phyloP scores from a whole-genome alignment of 208 protist genomes.

The Leishmania amazonensis region DNA sequence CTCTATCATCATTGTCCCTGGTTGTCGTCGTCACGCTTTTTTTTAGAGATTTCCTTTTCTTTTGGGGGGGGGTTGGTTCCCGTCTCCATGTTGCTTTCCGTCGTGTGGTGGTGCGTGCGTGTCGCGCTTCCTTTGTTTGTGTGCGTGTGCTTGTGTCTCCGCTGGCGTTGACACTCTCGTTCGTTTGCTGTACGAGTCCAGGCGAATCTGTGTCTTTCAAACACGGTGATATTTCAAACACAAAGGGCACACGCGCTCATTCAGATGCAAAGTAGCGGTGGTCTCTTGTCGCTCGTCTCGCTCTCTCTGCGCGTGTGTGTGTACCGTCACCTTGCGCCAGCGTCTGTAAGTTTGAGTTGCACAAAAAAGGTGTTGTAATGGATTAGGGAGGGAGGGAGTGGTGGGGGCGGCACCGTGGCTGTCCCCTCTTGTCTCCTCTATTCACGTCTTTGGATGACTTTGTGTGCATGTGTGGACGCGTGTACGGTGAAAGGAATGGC shows the following conservation, averaged over 20 bases:
- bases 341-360: too few relatives aligned
- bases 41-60: background rate
- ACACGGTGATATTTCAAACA: too few relatives aligned
- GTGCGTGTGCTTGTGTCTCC: background rate
- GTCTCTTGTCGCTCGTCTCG: background rate
- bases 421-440: background rate
- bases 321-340: background rate
- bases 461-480: background rate
- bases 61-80: background rate
- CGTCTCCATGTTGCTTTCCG: background rate
- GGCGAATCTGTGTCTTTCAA: background rate
- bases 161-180: background rate
- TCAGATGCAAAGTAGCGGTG: background rate
- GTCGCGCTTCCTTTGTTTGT: background rate
- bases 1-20: slow-evolving; percentile 5
- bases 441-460: background rate
- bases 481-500: background rate
- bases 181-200: background rate
- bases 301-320: background rate
- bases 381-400: background rate
- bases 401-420: background rate
- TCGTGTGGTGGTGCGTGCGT: background rate
- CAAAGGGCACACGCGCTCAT: background rate
- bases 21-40: background rate
- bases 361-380: background rate